Evolutionary conservation across 1,284 basidiomycete genomes (phyloP), one percentile per base, ranked within the genome.

Genomic region (Malassezia yamatoensis): DNA sequence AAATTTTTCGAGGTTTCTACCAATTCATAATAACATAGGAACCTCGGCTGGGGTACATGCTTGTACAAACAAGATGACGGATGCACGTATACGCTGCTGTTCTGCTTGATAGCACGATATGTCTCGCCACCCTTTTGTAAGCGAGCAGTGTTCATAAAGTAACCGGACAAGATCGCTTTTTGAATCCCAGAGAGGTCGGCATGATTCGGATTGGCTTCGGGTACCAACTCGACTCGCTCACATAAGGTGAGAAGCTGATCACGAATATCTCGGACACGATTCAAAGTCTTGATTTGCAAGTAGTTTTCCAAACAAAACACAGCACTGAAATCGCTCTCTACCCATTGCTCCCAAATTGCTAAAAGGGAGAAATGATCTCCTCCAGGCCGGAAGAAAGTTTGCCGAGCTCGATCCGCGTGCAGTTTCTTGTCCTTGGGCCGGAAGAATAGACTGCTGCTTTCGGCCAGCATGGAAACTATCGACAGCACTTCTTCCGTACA

Each of bases 271-370:
- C 94, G 84, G 0, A 94, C 93, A 21, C 94, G 82, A 63, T 84
- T 86, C 12, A 99, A 78, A 61, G 87, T 90, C 80, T 98, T 98
- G 81, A 88, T 91, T 77, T 98, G 94, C 50, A 99, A 78, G 77
- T 93, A 99, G 71, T 98, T 90, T 72, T 96, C 63, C 46, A 65
- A 42, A 48, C 66, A 68, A 18, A 64, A 72, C 41, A 45, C 53
- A 42, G 59, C 57, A 51, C 87, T 90, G 75, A 91, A 98, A 69
- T 88, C 89, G 37, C 88, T 88, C 67, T 98, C 91, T 24, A 88
- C 88, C 91, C 93, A 99, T 74, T 96, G 90, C 73, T 96, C 88
- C 86, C 90, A 98, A 7, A 96, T 89, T 73, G 96, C 96, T 40
- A 96, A 81, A 51, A 96, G 78, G 2, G 91, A 96, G 73, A 98